A percentile compares a stretch with the other conserved stretches of the same genome.
phyloP scores from a whole-genome alignment of 805 yeast species.

The Wickerhamiella azymoides region DNA sequence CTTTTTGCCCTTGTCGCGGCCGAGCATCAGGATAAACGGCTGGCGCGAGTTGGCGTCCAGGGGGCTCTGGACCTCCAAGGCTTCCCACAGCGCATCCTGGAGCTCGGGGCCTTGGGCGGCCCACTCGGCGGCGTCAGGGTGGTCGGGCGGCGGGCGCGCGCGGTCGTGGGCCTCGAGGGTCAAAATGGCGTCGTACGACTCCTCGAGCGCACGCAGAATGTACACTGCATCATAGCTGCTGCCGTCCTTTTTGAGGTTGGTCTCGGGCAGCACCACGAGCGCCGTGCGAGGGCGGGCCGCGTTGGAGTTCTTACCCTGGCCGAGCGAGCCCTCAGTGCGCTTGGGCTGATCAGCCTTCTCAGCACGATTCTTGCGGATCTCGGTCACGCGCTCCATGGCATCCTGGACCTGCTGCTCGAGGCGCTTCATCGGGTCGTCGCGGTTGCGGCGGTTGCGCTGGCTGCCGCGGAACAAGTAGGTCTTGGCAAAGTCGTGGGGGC shows the following conservation, averaged over 20 bases:
- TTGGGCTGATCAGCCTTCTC: constrained; percentile 44
- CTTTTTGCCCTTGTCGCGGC: constrained; percentile 78
- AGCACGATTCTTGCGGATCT: constrained; percentile 72
- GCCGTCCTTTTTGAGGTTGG: constrained; percentile 22
- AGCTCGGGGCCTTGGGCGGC: constrained; percentile 21
- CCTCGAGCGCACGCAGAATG: constrained; percentile 59
- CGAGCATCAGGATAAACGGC: constrained; percentile 71
- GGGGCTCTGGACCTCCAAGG: constrained; percentile 40
- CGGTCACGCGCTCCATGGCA: constrained; percentile 91
- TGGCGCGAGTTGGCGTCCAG: constrained; percentile 28
- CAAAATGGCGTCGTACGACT: constrained; percentile 61
- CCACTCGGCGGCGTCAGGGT: constrained; percentile 23
- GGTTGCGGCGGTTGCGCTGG: constrained; percentile 42
- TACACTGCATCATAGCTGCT: constrained; percentile 28
- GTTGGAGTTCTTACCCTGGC: constrained; percentile 23
- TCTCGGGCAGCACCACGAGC: constrained; percentile 24
- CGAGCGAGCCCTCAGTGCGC: constrained; percentile 67
- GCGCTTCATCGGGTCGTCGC: constrained; percentile 80
- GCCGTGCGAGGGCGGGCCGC: constrained; percentile 21
- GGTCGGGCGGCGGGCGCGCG: constrained; percentile 32
- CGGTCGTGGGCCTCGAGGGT: constrained; percentile 65
- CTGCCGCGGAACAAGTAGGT: constrained; percentile 87
- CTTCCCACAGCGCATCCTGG: constrained; percentile 49
- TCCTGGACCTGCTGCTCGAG: constrained; percentile 97
- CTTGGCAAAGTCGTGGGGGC: constrained; percentile 81